Base-by-base conservation (phyloP, 441 rosid genomes). In the Jatropha podagrica region DNA sequence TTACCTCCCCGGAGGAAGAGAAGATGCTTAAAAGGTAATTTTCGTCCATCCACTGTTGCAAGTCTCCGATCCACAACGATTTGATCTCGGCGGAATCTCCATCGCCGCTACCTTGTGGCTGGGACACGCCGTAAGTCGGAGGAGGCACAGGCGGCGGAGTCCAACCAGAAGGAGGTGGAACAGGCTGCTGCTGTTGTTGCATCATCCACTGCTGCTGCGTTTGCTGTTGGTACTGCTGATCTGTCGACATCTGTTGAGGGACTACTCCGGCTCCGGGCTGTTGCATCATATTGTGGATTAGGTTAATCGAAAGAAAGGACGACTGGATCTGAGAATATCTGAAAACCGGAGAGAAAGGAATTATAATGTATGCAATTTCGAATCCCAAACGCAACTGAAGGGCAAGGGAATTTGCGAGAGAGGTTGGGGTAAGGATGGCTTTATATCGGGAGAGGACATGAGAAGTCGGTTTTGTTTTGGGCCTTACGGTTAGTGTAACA, bases 21-120 rank as follows among this genome's bases (percentile, higher is more conserved):
- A 93, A 91, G 79, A 85, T 78, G 72, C 41, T 82, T 65, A 79
- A 58, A 73, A 93, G 89, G 75, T 95, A 93, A 80, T 54, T 83
- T 79, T 93, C 98, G 64, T 95, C 98, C 97, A 95, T 91, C 93
- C 96, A 91, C n/a, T 82, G 92, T 87, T 87, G 95, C 71, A 93
- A 76, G 78, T 91, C 98, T 13, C 98, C 98, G 76, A 95, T 92
- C 99, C 97, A 91, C 74, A 95, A 78, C 12, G 97, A 89, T 76
- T 88, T 88, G 82, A 93, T 83, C 85, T 94, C 99, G 5, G 81
- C 81, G 5, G 82, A 62, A 41, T 80, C 86, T 12, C 72, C 84
- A 17, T 73, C 85, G 13, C 77, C 87, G 13, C 76, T 77, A 46
- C 62, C 72, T 73, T 63, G 74, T 32, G 81, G 86, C 81, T 68